phyloP scores from a whole-genome alignment of 371 early-diverging fungal genomes.

The Catenaria anguillulae region DNA sequence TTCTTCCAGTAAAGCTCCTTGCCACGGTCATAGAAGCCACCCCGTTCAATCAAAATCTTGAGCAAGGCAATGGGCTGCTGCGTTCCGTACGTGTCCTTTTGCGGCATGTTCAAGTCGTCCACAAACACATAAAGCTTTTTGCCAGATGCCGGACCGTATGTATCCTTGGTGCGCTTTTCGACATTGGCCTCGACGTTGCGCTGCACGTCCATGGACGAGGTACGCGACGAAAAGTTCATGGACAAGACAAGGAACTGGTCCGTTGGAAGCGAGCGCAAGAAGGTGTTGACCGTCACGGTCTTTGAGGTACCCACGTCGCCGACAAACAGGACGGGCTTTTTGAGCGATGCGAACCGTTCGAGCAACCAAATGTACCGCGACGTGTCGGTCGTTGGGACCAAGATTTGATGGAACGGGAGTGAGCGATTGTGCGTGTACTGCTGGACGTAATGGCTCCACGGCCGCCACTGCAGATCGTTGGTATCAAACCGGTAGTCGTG shows the following conservation, averaged over 20 bases:
- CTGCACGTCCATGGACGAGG: constrained; percentile 36
- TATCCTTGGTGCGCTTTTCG: constrained; percentile 42
- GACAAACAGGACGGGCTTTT: constrained; percentile 34
- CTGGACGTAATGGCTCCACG: constrained; percentile 35
- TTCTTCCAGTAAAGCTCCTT: constrained; percentile 39
- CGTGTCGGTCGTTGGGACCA: constrained; percentile 42
- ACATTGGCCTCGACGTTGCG: constrained; percentile 38
- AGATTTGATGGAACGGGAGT: constrained; percentile 29
- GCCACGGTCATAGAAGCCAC: constrained; percentile 36
- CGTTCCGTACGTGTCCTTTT: constrained; percentile 43
- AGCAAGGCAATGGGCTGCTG: constrained; percentile 41
- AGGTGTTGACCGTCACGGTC: constrained; percentile 38
- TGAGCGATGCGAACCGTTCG: constrained; percentile 27
- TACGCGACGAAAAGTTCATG: constrained; percentile 38
- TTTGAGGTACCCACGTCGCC: constrained; percentile 39
- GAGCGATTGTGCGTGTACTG: constrained; percentile 29
- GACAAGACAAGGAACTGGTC: constrained; percentile 32
- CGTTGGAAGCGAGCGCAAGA: constrained; percentile 24
- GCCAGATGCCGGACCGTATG: constrained; percentile 39
- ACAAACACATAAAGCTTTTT: constrained; percentile 33
- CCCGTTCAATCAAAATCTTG: constrained; percentile 33
- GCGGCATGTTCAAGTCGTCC: constrained; percentile 44
- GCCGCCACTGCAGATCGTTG: constrained; percentile 27
- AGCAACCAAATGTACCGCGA: constrained; percentile 38
- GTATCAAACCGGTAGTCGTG: constrained; percentile 38